Evolutionary conservation across 192 early-diverging fungal species (phyloP).

Genomic region (Rhizophagus clarus): DNA sequence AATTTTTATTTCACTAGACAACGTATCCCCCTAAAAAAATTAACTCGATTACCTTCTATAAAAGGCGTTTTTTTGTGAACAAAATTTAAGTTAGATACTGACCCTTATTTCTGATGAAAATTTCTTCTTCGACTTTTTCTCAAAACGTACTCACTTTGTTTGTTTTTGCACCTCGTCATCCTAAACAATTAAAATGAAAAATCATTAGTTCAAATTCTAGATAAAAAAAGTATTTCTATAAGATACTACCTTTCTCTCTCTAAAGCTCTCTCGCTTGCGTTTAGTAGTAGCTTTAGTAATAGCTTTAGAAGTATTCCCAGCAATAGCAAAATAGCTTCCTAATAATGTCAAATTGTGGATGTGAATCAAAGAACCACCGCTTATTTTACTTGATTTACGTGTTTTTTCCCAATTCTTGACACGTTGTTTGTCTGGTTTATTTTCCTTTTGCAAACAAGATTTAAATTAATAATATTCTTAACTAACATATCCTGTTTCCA

Average conservation of each 20-base stretch:
- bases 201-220: slow-evolving; percentile 16
- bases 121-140: slow-evolving; percentile 15
- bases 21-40: slow-evolving; percentile 10
- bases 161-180: slow-evolving; percentile 9
- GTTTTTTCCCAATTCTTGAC: slow-evolving; percentile 27
- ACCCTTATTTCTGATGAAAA: slow-evolving; percentile 12
- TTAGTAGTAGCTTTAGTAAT: background rate
- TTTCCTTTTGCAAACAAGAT: slow-evolving; percentile 23
- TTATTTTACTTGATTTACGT: slow-evolving; percentile 25
- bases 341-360: slow-evolving; percentile 25
- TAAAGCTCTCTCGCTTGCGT: slow-evolving; percentile 24
- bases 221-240: slow-evolving; percentile 12
- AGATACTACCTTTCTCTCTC: slow-evolving; percentile 23
- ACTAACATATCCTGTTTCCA: slow-evolving; percentile 21
- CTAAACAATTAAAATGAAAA: slow-evolving; percentile 12
- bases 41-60: slow-evolving; percentile 16
- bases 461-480: slow-evolving; percentile 26
- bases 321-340: slow-evolving; percentile 14
- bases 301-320: slow-evolving; percentile 13
- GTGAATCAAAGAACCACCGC: slow-evolving; percentile 22
- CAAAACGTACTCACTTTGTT: slow-evolving; percentile 22
- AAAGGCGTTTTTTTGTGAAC: slow-evolving; percentile 3
- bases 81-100: slow-evolving; percentile 13
- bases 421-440: slow-evolving; percentile 22
- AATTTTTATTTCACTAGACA: too few species aligned